Evolutionary conservation across 352 stramenopile species (phyloP).

Genomic region (Pythium rishiriense): DNA sequence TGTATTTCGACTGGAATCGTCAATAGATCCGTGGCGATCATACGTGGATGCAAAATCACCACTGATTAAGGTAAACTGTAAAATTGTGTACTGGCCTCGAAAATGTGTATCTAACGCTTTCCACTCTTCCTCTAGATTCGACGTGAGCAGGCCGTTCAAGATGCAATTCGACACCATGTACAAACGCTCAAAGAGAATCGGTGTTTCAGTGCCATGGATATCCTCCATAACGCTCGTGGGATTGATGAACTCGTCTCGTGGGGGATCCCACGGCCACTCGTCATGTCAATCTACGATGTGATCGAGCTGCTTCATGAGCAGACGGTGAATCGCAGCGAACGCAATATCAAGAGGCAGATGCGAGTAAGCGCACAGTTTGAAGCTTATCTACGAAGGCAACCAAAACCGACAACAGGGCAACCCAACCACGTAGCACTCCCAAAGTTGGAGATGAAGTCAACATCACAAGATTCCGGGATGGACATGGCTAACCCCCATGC

Average conservation of each 20-base stretch:
- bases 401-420: background rate
- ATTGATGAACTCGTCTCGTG: conserved; percentile 55
- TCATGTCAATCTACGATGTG: conserved; percentile 50
- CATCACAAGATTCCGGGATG: background rate
- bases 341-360: conserved; percentile 45
- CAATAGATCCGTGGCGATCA: conserved; percentile 39
- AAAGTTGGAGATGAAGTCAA: background rate
- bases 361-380: conserved; percentile 45
- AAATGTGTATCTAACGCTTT: background rate
- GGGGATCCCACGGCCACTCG: conserved; percentile 49
- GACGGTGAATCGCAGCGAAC: conserved; percentile 37
- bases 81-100: background rate
- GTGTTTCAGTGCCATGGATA: conserved; percentile 54
- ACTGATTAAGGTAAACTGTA: conserved; percentile 44
- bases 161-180: conserved; percentile 40
- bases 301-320: conserved; percentile 52
- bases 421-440: background rate
- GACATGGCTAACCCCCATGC: background rate
- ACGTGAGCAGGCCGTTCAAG: conserved; percentile 48
- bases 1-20: conserved; percentile 31
- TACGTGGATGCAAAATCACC: conserved; percentile 38
- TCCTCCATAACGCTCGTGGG: conserved; percentile 52
- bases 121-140: conserved; percentile 37
- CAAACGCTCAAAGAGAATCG: conserved; percentile 41
- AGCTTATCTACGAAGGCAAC: conserved; percentile 25